Base-by-base conservation (phyloP, 2,329 filamentous ascomycete genomes). In the Magnaporthales sp. region DNA sequence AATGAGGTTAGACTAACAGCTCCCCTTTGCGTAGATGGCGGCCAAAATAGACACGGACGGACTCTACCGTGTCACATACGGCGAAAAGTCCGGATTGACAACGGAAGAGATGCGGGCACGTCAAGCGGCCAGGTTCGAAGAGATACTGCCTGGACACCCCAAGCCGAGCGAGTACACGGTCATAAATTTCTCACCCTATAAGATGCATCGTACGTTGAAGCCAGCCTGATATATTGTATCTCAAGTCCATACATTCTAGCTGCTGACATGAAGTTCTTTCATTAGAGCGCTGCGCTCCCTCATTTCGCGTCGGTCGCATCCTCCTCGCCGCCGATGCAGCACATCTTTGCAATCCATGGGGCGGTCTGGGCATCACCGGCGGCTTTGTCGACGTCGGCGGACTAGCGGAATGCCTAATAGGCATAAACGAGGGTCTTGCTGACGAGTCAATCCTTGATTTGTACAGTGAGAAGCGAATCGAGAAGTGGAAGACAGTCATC, bases 331-430 rank as follows among this genome's bases (percentile, higher is more conserved):
- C 85, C 0, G 86, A 89, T 75, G 86, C 86, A 2, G 86, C 86
- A 2, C 86, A 89, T 65, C 69, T 83, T 19, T 83, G 81, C 71
- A 84, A 83, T 71, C 80, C 80, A 0, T 82, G 82, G 75, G 87
- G 87, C 62, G 87, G 87, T 0, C 77, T 89, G 19, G 87, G 87
- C 1, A 81, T 89, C 64, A 89, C 86, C 0, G 86, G 86, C 6
- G 87, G 87, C 0, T 85, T 89, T 66, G 84, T 86, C n/a, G 87
- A 89, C 69, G 80, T 87, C 2, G 86, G 84, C 11, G 84, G 85
- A 0, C 78, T 89, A 6, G 86, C 81, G 67, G 86, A 89, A 70
- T 87, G 86, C 70, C 78, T 89, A 2, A 74, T 75, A 2, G 80
- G 80, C 0, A 78, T 82, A 62, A 80, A 75, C 74, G 77, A 80